Evolutionary conservation across 2,329 filamentous ascomycete species (phyloP).

Genomic region (Biscogniauxia marginata): DNA sequence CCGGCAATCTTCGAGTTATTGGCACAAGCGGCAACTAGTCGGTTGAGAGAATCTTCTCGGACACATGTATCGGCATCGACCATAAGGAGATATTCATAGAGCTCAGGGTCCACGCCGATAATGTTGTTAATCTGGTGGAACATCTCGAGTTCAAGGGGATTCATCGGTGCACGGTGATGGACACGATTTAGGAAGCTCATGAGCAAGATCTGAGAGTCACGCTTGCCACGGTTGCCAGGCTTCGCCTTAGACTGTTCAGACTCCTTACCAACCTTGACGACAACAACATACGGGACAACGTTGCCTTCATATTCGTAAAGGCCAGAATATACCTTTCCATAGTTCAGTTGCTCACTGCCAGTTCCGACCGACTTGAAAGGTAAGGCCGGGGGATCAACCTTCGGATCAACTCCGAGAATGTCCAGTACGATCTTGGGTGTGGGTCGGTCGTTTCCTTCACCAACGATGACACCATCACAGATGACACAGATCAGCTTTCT

Average conservation of each 20-base stretch:
- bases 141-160: slow-evolving; percentile 92
- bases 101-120: slow-evolving; percentile 93
- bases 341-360: slow-evolving; percentile 91
- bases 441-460: slow-evolving; percentile 91
- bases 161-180: slow-evolving; percentile 92
- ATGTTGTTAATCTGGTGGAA: slow-evolving; percentile 99
- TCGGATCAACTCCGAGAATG: slow-evolving; percentile 94
- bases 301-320: slow-evolving; percentile 97
- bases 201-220: slow-evolving; percentile 92
- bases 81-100: slow-evolving; percentile 97
- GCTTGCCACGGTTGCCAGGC: slow-evolving; percentile 96
- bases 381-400: slow-evolving; percentile 89
- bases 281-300: slow-evolving; percentile 91
- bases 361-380: slow-evolving; percentile 91
- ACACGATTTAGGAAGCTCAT: slow-evolving; percentile 99
- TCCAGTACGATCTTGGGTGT: slow-evolving; percentile 98
- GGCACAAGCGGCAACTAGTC: slow-evolving; percentile 86
- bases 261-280: slow-evolving; percentile 97
- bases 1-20: slow-evolving; percentile 95
- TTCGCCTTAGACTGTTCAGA: slow-evolving; percentile 89
- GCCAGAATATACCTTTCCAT: slow-evolving; percentile 97
- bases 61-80: slow-evolving; percentile 97
- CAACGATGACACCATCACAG: slow-evolving; percentile 96
- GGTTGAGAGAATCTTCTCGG: slow-evolving; percentile 85
- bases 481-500: slow-evolving; percentile 94